A percentile compares a stretch with the other conserved stretches of the same genome.
Evolutionary conservation across 257 asterid species (phyloP).

Genomic region (Galeopsis tetrahit): DNA sequence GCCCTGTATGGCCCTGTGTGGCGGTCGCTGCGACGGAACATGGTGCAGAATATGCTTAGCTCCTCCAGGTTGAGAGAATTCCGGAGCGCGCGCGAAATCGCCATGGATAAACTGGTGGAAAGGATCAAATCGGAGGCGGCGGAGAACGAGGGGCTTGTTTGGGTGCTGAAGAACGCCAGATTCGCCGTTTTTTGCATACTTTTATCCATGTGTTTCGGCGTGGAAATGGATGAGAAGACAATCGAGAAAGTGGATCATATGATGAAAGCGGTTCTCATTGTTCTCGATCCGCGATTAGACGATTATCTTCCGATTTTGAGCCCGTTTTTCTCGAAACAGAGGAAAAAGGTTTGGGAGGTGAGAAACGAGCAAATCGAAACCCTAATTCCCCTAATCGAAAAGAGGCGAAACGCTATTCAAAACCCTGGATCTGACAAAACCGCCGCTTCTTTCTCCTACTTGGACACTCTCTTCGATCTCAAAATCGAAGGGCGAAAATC

Average conservation of each 20-base stretch:
- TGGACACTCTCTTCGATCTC: conserved; percentile 78
- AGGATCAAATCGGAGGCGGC: conserved; percentile 60
- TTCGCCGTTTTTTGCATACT: conserved; percentile 77
- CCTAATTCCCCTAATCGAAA: conserved; percentile 65
- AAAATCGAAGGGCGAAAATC: conserved; percentile 76
- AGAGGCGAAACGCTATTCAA: conserved; percentile 54
- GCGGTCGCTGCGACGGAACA: conserved; percentile 85
- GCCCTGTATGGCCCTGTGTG: conserved; percentile 79
- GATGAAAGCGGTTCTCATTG: conserved; percentile 71
- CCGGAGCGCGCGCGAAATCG: conserved; percentile 51
- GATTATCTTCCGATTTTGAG: conserved; percentile 79
- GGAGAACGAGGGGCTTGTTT: conserved; percentile 60
- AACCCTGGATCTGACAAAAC: conserved; percentile 56
- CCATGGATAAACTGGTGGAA: conserved; percentile 70
- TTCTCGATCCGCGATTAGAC: conserved; percentile 79
- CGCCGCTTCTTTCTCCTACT: conserved; percentile 71
- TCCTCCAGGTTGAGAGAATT: conserved; percentile 61
- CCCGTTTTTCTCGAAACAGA: conserved; percentile 71
- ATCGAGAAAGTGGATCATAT: conserved; percentile 64
- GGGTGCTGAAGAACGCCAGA: conserved; percentile 73
- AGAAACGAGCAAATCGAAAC: conserved; percentile 69
- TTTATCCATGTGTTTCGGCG: conserved; percentile 76
- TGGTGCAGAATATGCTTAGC: conserved; percentile 90
- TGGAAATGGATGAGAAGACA: conserved; percentile 74
- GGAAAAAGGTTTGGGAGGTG: conserved; percentile 63